Evolutionary conservation across 192 early-diverging fungal species (phyloP), one percentile per base, ranked within the genome.

Genomic region (Umbelopsis vinacea): DNA sequence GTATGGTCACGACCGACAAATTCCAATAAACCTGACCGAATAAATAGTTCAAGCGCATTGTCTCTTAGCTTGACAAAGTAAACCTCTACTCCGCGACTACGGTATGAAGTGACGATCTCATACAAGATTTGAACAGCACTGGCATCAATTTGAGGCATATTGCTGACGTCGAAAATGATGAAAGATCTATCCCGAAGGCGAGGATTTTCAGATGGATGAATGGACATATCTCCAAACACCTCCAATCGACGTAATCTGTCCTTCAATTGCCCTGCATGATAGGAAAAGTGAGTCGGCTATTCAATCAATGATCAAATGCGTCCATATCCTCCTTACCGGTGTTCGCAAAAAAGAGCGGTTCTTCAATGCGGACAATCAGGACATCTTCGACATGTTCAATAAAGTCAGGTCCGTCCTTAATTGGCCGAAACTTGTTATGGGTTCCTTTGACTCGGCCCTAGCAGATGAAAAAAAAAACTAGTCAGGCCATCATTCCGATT

Each of bases 301-400:
- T 24, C n/a, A 48, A 43, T 43, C 6, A 21, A 46, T 46, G 46
- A 63, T 29, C 45, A 22, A 12, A 52, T 43, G 23, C 38, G 43
- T 15, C 8, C 15, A 54, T 33, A 55, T 6, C 48, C n/a, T 15
- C 14, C 46, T 68, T 79, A 73, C 79, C 79, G 29, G 92, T 92
- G 75, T 99, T 99, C 52, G 97, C 97, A 87, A 99, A 99, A 78
- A 94, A 98, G 53, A 99, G 80, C 5, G 92, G 92, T 74, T 99
- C 98, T 69, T 96, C 93, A 21, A 99, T 87, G 40, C 92, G 88
- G 52, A 99, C 89, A 70, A 99, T 89, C 35, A 99, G 78, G 14
- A 90, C 90, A 19, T 93, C 95, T 66, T 95, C 91, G 24, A 97
- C 82, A 33, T 91, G 89, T 68, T 94, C 89, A 7, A 95, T 87